A percentile compares a stretch with the other conserved stretches of the same genome.
phyloP scores from a whole-genome alignment of 2,329 filamentous ascomycete species.

The Hymenoscyphus infarciens region DNA sequence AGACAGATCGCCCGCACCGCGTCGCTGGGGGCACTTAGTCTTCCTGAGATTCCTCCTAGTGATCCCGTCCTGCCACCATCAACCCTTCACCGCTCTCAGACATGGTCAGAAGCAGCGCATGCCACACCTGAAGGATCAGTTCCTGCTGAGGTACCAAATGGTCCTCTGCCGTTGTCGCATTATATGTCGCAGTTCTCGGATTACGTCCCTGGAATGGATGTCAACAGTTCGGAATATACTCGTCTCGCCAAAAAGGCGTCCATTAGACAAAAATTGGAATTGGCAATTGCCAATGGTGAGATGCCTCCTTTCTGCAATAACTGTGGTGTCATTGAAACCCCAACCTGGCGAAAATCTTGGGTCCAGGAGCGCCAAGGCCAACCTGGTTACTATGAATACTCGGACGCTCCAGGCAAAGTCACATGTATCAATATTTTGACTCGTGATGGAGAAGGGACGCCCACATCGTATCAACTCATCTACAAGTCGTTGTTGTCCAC shows the following conservation, averaged over 20 bases:
- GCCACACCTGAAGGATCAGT: constrained; percentile 37
- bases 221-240: constrained; percentile 13
- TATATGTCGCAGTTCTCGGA: constrained; percentile 7
- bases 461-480: constrained; percentile 67
- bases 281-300: constrained; percentile 70
- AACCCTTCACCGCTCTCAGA: constrained; percentile 40
- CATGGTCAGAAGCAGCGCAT: constrained; percentile 44
- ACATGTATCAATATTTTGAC: constrained; percentile 70
- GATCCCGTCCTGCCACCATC: constrained; percentile 47
- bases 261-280: constrained; percentile 52
- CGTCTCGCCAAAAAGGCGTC: constrained; percentile 30
- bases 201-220: not conserved
- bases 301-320: constrained; percentile 88
- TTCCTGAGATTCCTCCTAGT: constrained; percentile 44
- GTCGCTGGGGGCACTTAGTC: constrained; percentile 33
- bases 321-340: constrained; percentile 92
- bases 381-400: constrained; percentile 67
- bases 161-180: constrained; percentile 4
- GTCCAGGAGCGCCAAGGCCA: constrained; percentile 69
- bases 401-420: constrained; percentile 67
- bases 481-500: constrained; percentile 66
- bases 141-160: constrained; percentile 4
- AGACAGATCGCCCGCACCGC: constrained; percentile 32
- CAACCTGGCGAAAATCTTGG: constrained; percentile 93
- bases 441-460: constrained; percentile 58